These are phyloP conservation scores for Inga laurina DNA, from an alignment of 306 rosid species.

Conservation along the genomic window DNA sequence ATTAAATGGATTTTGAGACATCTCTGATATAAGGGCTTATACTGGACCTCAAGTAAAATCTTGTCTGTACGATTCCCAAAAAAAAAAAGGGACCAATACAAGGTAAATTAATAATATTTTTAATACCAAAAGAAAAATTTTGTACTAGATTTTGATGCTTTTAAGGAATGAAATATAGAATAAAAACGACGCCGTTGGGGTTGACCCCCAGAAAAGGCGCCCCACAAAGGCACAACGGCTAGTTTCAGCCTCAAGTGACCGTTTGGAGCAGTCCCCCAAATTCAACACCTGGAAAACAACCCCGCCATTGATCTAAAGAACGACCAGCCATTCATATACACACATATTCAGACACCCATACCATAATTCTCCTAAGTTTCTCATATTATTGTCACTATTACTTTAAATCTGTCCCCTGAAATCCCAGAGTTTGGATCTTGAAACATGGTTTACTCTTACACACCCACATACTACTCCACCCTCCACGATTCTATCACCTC, in stretches of 20 bases:
- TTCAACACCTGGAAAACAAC: conserved; percentile 40
- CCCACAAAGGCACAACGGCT: conserved; percentile 52
- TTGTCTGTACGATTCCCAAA: too few relatives aligned
- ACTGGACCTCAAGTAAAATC: too few relatives aligned
- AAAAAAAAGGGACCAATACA: too few relatives aligned
- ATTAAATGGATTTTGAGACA: too few relatives aligned
- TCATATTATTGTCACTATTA: not conserved
- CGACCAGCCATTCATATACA: not conserved
- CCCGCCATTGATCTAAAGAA: not conserved
- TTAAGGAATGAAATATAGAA: not conserved
- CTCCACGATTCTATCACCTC: conserved; percentile 90
- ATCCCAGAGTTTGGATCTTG: conserved; percentile 10
- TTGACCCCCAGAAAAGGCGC: not conserved
- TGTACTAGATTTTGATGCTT: not conserved
- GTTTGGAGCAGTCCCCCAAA: conserved; percentile 43
- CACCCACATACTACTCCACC: conserved; percentile 82
- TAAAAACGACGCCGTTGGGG: not conserved
- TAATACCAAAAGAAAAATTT: too few relatives aligned
- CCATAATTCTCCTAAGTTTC: conserved; percentile 4
- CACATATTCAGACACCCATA: not conserved
- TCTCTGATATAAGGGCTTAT: too few relatives aligned
- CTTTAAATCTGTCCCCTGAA: not conserved
- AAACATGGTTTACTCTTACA: conserved; percentile 82
- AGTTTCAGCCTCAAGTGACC: conserved; percentile 50
- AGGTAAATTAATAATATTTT: too few relatives aligned